Base-by-base conservation (phyloP, 1,139 yeast species). In the Hemisphaericaspora lyxosophila region DNA sequence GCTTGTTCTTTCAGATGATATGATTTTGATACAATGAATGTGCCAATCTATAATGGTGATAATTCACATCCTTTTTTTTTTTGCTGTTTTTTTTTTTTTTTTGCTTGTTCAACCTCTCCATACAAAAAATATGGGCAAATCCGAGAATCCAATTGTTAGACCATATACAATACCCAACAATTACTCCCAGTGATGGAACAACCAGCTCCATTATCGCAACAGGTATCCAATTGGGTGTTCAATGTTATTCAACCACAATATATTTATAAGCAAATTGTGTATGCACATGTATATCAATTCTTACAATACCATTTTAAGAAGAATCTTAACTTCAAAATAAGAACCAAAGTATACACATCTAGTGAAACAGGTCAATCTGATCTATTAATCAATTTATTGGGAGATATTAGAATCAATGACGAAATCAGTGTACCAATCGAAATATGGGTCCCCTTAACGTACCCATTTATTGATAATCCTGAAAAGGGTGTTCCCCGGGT, bases 391-490 rank as follows among this genome's bases (percentile, higher is more conserved):
- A 82, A 84, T 44, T 48, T 89, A 2, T 73, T 71, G 49, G 96
- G 96, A 0, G 66, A 73, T 2, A 49, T 82, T 4, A 70, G 74
- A 48, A 57, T 44, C 1, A 44, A 48, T 11, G 50, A 56, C 5
- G 51, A 54, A 1, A 62, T 67, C 38, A 55, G 64, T 16, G 70
- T 81, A n/a, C 89, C 90, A 0, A 56, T 86, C 9, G 80, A 80
- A 42, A 61, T 89, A 3, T 89, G 96, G 95, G 54, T 90, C 1
- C 95, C 96, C 0, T 70, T 72, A 26, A 65, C 70, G 19, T 87
- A 86, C 51, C 96, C 96, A 0, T 53, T 51, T 19, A 55, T 50
- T 7, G 54, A 51, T 13, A 48, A 47, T 14, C 46, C 44, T 4
- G 52, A 48, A n/a, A 51, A 52, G 29, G 70, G 70, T 3, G 72